A percentile compares a stretch with the other conserved stretches of the same genome.
Conservation (phyloP, 495 filamentous ascomycete genomes). For the Xylaria longipes region DNA sequence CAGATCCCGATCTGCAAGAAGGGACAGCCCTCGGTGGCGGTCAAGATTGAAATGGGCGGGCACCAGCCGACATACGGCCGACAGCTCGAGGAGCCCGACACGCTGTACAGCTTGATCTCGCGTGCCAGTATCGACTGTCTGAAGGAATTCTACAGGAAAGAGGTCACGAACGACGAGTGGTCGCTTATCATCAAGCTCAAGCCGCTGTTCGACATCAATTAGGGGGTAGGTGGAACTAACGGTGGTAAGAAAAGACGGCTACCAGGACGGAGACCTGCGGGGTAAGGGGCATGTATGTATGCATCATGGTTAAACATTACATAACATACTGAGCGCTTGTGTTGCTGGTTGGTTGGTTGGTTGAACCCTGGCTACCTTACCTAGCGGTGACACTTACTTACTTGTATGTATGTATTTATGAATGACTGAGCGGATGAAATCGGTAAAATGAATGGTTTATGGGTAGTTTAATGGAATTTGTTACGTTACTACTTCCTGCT, state of each 20-base stretch:
- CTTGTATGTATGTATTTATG: conserved; percentile 5
- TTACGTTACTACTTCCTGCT: not conserved
- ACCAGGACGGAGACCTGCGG: no score
- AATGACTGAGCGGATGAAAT: conserved; percentile 1
- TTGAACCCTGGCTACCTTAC: not conserved
- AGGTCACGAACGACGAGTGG: conserved; percentile 96
- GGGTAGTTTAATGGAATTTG: not conserved
- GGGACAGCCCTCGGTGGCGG: conserved; percentile 92
- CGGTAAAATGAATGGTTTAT: conserved; percentile 12
- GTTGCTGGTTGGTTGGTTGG: not conserved
- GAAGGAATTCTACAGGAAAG: conserved; percentile 92
- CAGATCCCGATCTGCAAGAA: conserved; percentile 88
- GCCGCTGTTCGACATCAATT: conserved; percentile 88
- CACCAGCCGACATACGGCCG: conserved; percentile 96
- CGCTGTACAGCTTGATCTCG: conserved; percentile 84
- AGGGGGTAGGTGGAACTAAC: conserved; percentile 10
- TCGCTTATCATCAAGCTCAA: conserved; percentile 89
- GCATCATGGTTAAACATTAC: not conserved
- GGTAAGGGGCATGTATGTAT: not conserved
- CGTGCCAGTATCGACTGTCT: conserved; percentile 89
- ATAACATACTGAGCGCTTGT: not conserved
- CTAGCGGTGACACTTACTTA: conserved; percentile 7
- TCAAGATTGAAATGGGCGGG: conserved; percentile 93
- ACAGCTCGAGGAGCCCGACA: conserved; percentile 93
- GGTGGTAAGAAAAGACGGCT: not conserved